Evolutionary conservation across 1,284 basidiomycete species (phyloP).

Genomic region (Cerrena zonata): DNA sequence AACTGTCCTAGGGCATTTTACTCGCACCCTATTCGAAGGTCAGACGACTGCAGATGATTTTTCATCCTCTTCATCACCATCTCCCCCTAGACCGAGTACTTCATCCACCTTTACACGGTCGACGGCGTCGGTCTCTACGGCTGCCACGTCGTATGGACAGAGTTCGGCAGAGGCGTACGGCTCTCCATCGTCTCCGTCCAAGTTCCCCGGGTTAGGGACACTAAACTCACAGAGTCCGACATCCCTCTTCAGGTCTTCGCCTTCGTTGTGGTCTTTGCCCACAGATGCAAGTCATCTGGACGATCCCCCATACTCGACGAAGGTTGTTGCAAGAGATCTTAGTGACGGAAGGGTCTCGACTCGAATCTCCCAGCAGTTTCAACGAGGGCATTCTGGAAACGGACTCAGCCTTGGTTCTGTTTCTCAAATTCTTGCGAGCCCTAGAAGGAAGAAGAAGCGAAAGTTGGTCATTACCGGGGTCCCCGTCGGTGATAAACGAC

Average conservation of each 20-base stretch:
- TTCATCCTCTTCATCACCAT: conserved; percentile 16
- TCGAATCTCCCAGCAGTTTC: background rate
- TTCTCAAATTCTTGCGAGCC: conserved; percentile 22
- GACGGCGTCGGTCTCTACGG: conserved; percentile 33
- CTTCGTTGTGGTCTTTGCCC: conserved; percentile 37
- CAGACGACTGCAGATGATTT: conserved; percentile 28
- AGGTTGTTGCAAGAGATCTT: conserved; percentile 23
- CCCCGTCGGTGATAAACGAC: conserved; percentile 27
- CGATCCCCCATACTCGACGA: conserved; percentile 30
- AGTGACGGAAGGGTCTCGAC: background rate
- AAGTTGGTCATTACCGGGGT: conserved; percentile 38
- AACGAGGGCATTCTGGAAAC: conserved; percentile 19
- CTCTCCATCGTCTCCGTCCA: conserved; percentile 34
- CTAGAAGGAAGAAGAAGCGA: conserved; percentile 27
- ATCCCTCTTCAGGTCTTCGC: conserved; percentile 31
- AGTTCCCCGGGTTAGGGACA: conserved; percentile 31
- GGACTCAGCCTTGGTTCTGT: conserved; percentile 18
- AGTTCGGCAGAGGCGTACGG: conserved; percentile 34
- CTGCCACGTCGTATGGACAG: conserved; percentile 25
- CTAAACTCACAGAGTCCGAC: conserved; percentile 40
- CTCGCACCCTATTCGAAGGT: conserved; percentile 16
- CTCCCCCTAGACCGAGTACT: conserved; percentile 57
- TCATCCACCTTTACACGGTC: conserved; percentile 57
- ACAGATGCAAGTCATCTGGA: conserved; percentile 34
- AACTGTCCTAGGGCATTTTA: conserved; percentile 54